A percentile compares a stretch with the other conserved stretches of the same genome.
Conservation (phyloP, 2,329 filamentous ascomycete genomes). For the Exserohilum turcica region DNA sequence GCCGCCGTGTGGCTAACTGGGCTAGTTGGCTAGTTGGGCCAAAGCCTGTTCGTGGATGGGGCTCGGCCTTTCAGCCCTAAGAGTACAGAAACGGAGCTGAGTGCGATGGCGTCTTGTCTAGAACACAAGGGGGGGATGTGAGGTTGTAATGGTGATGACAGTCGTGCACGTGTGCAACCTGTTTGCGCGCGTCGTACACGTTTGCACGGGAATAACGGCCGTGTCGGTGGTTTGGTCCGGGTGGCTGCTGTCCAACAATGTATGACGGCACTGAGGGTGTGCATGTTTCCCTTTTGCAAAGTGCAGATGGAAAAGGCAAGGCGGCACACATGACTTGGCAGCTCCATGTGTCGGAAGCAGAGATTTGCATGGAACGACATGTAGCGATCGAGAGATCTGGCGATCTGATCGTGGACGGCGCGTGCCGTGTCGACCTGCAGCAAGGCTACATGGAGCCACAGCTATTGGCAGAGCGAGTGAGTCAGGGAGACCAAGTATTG, state of each 20-base stretch:
- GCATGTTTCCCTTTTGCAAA: background rate
- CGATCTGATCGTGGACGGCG: conserved; percentile 8
- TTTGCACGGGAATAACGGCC: background rate
- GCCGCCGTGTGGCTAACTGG: background rate
- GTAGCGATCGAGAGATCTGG: background rate
- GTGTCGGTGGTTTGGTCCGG: conserved; percentile 1
- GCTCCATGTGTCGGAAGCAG: background rate
- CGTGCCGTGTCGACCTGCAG: conserved; percentile 11
- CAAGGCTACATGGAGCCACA: conserved; percentile 1
- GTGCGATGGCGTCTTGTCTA: too few relatives aligned
- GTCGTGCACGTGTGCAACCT: too few relatives aligned
- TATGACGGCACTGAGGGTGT: background rate
- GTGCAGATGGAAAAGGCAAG: too few relatives aligned
- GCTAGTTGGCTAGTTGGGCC: too few relatives aligned
- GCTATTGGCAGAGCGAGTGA: background rate
- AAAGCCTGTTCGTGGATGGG: too few relatives aligned
- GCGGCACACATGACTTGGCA: background rate
- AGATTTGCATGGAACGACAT: background rate
- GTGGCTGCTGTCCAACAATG: background rate
- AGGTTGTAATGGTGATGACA: too few relatives aligned
- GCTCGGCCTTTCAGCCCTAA: too few relatives aligned
- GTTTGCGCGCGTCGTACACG: too few relatives aligned
- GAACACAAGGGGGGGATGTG: too few relatives aligned
- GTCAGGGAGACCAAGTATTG: background rate
- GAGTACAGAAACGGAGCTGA: too few relatives aligned